Base-by-base conservation (phyloP, 2,329 filamentous ascomycete species). In the Talaromyces atroroseus region DNA sequence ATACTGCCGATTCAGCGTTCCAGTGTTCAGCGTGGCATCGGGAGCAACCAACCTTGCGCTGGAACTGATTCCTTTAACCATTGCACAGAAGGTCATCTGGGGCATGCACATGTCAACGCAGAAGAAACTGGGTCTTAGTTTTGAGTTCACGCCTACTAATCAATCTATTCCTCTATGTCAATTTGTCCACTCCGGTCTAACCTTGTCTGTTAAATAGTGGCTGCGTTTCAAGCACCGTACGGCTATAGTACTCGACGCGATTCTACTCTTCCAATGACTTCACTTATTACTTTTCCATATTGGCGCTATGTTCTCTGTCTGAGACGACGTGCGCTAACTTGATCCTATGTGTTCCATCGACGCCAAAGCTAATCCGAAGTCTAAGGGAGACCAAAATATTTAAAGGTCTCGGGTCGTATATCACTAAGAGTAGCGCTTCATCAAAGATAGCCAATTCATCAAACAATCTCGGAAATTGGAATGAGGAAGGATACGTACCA, bases 191-290 rank as follows among this genome's bases (percentile, higher is more conserved):
- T 21, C 34, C 18, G 32, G 3, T n/a, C n/a, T n/a, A n/a, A n/a
- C n/a, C n/a, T n/a, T n/a, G n/a, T n/a, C n/a, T n/a, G n/a, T n/a
- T n/a, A n/a, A n/a, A 1, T 46, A 78, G 76, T 6, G 75, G 74
- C n/a, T 75, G 67, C 21, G 52, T 76, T 14, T 66, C 74, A 1
- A 75, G 75, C 12, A 64, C 62, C 26, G 71, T 77, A 57, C 70
- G 76, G 14, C 61, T 78, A 12, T 52, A 52, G 24, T 52, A 32
- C n/a, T 21, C 50, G 8, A 52, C 50, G 5, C 38, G 24, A 32
- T 52, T 52, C 18, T 45, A 52, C 20, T 18, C 26, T 10, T 52
- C 50, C 2, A 14, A 45, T 18, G 38, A 52, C 21, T 45, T n/a
- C 8, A 52, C 16, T 18, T 45, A 34, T 26, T 52, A 26, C 26